Conservation (phyloP, 768 basidiomycete genomes). For the Holtermanniella nyarrowii region DNA sequence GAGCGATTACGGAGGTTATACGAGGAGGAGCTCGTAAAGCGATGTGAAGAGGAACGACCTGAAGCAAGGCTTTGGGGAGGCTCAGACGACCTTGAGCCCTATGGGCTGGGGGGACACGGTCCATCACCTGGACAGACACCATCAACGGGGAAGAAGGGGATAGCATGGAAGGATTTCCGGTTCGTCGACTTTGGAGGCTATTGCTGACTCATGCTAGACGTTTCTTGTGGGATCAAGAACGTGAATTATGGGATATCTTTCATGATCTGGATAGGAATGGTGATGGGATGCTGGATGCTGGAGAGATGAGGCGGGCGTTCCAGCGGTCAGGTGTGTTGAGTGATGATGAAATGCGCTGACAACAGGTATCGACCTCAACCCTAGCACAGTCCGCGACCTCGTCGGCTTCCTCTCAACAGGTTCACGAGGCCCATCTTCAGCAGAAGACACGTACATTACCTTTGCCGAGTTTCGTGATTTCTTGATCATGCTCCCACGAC, state of each 20-base stretch:
- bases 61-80: constrained; percentile 39
- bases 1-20: constrained; percentile 60
- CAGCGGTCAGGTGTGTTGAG: constrained; percentile 55
- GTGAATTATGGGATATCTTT: constrained; percentile 81
- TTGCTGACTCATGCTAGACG: constrained; percentile 14
- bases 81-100: constrained; percentile 32
- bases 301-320: constrained; percentile 55
- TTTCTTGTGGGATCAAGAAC: constrained; percentile 40
- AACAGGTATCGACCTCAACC: constrained; percentile 61
- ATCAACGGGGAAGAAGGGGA: constrained; percentile 24
- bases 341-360: not conserved
- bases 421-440: constrained; percentile 37
- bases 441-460: constrained; percentile 49
- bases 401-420: constrained; percentile 67
- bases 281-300: constrained; percentile 67
- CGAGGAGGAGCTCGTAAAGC: constrained; percentile 60
- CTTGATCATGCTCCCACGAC: constrained; percentile 72
- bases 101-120: constrained; percentile 18
- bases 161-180: constrained; percentile 40
- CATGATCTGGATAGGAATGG: constrained; percentile 84
- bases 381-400: constrained; percentile 66
- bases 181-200: constrained; percentile 17
- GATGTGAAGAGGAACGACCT: constrained; percentile 32
- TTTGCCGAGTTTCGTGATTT: constrained; percentile 86
- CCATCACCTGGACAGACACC: not conserved